phyloP scores from a whole-genome alignment of 345 rosid genomes.

The Atalantia buxifolia region DNA sequence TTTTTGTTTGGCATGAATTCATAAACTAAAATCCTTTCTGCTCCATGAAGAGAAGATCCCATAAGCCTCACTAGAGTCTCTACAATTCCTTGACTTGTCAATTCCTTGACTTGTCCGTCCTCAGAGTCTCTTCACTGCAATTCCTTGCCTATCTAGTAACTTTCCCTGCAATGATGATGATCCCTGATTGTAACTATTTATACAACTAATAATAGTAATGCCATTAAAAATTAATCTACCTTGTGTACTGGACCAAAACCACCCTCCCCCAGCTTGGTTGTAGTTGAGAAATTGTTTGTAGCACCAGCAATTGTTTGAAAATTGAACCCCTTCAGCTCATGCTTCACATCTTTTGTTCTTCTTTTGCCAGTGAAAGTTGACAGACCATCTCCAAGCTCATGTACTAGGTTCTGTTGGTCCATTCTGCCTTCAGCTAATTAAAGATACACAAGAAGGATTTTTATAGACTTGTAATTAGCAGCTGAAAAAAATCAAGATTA shows the following conservation, averaged over 20 bases:
- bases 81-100: too few relatives aligned
- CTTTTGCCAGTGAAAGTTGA: neutral
- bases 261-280: neutral
- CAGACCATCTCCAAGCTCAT: neutral
- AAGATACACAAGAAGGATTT: neutral
- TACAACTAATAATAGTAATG: too few relatives aligned
- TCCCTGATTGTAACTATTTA: too few relatives aligned
- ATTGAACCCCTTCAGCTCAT: neutral
- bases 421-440: neutral
- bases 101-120: too few relatives aligned
- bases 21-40: too few relatives aligned
- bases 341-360: neutral
- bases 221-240: neutral
- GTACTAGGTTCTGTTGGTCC: neutral
- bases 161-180: too few relatives aligned
- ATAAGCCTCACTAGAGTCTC: too few relatives aligned
- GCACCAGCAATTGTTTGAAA: neutral
- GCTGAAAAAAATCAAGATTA: too few relatives aligned
- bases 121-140: too few relatives aligned
- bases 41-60: too few relatives aligned
- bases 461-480: too few relatives aligned
- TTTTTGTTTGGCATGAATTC: too few relatives aligned
- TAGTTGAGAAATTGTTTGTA: neutral
- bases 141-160: neutral
- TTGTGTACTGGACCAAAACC: neutral